Evolutionary conservation across 2,329 filamentous ascomycete species (phyloP), one percentile per base, ranked within the genome.

Genomic region (Didymella exigua): DNA sequence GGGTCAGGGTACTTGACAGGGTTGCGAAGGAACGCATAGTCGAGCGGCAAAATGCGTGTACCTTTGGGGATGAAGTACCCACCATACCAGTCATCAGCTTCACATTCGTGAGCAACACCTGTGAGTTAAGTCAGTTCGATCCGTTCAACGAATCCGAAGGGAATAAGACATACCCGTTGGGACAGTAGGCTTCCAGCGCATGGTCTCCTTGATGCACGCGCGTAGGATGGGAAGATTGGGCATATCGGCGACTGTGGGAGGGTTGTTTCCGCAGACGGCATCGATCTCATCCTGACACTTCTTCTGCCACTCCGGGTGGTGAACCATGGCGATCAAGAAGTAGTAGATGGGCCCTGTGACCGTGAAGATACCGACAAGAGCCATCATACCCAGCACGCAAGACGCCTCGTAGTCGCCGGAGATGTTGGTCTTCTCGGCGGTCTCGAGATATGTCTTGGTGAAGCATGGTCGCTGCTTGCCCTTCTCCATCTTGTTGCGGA

Each of bases 1-100:
- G 84, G 82, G 63, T 88, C 82, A 1, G 85, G 85, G 65, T 89
- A 89, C 50, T 80, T 82, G 30, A 73, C 74, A 1, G 81, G 78
- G 58, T 87, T 84, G 30, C 71, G 71, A 23, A 73, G 68, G 60
- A 75, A 73, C 3, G 70, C 71, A 41, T 59, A 73, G 54, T 74
- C 72, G 13, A 75, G 66, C 45, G 71, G 70, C 36, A 74, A 63
- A 37, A 74, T 73, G 21, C 70, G 71, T 9, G 72, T 73, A 18
- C 80, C 80, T 67, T 82, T 82, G 26, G 77, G 73, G 27, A 82
- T 78, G 67, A 78, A 79, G 59, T 78, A 81, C 14, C 79, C 80
- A 30, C 75, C 73, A 62, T 77, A 82, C 58, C 77, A 75, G 46
- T 82, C 79, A 56, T 82, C 80, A n/a, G 74, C 76, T 60, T 82